Base-by-base conservation (phyloP, 1,139 yeast species). In the Yamadazyma aaseri region DNA sequence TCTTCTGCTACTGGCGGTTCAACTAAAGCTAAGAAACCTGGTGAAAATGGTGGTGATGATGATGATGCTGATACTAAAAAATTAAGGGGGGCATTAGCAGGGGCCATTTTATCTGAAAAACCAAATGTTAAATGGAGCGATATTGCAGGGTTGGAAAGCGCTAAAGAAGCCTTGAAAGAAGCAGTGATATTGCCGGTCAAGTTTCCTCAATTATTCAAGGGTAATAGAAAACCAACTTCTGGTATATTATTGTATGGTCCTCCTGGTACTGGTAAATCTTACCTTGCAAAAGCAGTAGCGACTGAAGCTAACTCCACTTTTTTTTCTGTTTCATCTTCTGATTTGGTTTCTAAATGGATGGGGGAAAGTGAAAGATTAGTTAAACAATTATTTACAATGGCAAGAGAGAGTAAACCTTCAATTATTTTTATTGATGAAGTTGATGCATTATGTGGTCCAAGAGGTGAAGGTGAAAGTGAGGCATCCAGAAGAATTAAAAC, bases 201-300 rank as follows among this genome's bases (percentile, higher is more conserved):
- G 58, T 90, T 92, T 56, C 98, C 98, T 1, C 97, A 92, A 50
- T 64, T 92, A 41, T 92, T 92, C 63, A 86, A 84, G 8, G 98
- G 98, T 1, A 89, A 87, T 55, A 76, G 99, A 42, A 86, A 86
- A 55, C 98, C 99, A 1, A 81, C 95, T 3, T 72, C 86, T 5
- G 99, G 99, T 28, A 92, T 94, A 33, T 64, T 94, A 32, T 67
- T 94, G 26, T 94, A 89, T 57, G 99, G 98, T 0, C 98, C 98
- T 10, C 99, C 98, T 3, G 99, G 98, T 52, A 94, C 99, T 0
- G 99, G 98, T 70, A 94, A 94, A 56, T 90, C 97, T 1, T 92
- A 82, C 57, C 67, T 94, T 40, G 98, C 98, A 11, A 92, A 92
- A 55, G 98, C 98, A 0, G 97, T 92, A 4, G 99, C 99, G 17